A percentile compares a stretch with the other conserved stretches of the same genome.
These are phyloP conservation scores for Cercospora sesami DNA, from an alignment of 2,329 filamentous ascomycete species.

Conservation along the genomic window DNA sequence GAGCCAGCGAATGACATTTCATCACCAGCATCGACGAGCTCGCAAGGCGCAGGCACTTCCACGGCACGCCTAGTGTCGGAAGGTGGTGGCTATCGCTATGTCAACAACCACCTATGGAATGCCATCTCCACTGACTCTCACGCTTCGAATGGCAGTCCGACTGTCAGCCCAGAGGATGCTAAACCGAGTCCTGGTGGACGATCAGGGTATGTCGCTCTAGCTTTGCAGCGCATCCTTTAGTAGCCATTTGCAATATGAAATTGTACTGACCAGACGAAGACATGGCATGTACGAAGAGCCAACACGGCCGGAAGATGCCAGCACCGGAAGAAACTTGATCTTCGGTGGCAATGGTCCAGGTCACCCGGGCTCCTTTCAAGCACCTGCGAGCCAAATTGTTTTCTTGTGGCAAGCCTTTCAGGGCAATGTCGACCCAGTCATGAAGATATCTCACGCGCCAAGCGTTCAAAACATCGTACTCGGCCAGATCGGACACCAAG, in stretches of 20 bases:
- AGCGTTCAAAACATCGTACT: constrained; percentile 67
- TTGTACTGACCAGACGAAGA: constrained; percentile 1
- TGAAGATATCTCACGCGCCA: constrained; percentile 71
- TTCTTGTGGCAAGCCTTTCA: constrained; percentile 73
- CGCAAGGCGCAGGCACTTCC: constrained; percentile 18
- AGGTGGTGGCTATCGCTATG: constrained; percentile 29
- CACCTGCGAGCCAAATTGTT: constrained; percentile 51
- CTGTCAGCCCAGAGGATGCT: constrained; percentile 11
- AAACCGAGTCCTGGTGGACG: constrained; percentile 14
- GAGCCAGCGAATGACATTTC: constrained; percentile 18
- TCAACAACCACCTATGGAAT: constrained; percentile 33
- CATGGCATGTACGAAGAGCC: constrained; percentile 19
- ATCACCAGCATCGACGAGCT: constrained; percentile 22
- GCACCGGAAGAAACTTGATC: constrained; percentile 27
- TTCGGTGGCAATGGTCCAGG: constrained; percentile 20
- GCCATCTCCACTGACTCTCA: constrained; percentile 25
- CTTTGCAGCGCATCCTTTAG: constrained; percentile 5
- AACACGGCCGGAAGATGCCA: constrained; percentile 6
- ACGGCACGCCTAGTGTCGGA: constrained; percentile 31
- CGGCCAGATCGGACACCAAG: constrained; percentile 57
- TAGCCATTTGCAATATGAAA: not conserved
- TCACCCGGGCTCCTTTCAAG: constrained; percentile 28
- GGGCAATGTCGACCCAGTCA: constrained; percentile 71
- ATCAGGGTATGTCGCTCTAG: constrained; percentile 6
- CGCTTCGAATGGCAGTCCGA: constrained; percentile 17